Conservation (phyloP, 768 basidiomycete species). For the Asterophora lycoperdoides region DNA sequence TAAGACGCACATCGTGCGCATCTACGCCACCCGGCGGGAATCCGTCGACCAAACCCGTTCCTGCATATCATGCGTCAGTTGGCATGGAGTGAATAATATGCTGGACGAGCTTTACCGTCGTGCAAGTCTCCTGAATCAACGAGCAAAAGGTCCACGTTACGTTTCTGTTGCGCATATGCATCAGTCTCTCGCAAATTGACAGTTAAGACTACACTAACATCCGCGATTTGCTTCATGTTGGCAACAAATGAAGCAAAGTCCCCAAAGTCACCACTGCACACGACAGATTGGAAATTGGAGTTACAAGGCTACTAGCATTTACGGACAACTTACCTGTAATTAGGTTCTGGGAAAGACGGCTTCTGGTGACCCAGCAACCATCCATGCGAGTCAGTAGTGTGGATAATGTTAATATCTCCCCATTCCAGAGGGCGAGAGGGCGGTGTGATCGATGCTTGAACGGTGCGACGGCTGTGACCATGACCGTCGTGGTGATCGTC, state of each 20-base stretch:
- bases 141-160: constrained; percentile 81
- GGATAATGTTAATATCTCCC: constrained; percentile 87
- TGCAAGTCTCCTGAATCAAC: constrained; percentile 79
- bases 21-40: constrained; percentile 68
- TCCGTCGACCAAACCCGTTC: constrained; percentile 76
- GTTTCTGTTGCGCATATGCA: constrained; percentile 29
- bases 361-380: constrained; percentile 82
- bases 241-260: constrained; percentile 83
- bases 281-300: background rate
- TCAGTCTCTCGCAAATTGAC: no score
- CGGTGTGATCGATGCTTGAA: constrained; percentile 40
- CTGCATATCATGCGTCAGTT: constrained; percentile 39
- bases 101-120: constrained; percentile 40
- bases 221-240: constrained; percentile 75
- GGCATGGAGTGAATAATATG: background rate
- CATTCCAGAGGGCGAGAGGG: constrained; percentile 71
- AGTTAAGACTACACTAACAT: constrained; percentile 28
- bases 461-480: constrained; percentile 29
- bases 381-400: constrained; percentile 79
- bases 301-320: background rate
- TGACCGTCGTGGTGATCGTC: no score
- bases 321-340: constrained; percentile 48
- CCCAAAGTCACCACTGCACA: constrained; percentile 55
- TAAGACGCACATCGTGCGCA: constrained; percentile 55
- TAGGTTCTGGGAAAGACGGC: constrained; percentile 65